These are phyloP conservation scores for Seiridium cupressi DNA, from an alignment of 2,329 filamentous ascomycete genomes.

Conservation along the genomic window DNA sequence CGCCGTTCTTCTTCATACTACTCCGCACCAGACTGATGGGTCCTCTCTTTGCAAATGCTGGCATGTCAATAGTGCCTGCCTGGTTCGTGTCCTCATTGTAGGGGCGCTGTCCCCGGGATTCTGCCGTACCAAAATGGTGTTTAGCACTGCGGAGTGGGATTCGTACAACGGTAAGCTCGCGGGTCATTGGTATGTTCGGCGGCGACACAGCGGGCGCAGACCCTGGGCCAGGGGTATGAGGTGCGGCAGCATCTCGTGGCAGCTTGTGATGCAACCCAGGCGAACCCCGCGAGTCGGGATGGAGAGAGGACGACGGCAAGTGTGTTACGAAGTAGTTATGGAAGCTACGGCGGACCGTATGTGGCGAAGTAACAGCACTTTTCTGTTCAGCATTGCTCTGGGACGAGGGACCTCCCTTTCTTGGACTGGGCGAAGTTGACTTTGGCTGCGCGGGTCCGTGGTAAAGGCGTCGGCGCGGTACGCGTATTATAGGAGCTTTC, in stretches of 20 bases:
- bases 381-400: conserved; percentile 6
- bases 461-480: conserved; percentile 6
- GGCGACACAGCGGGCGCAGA: conserved; percentile 58
- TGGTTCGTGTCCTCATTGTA: conserved; percentile 96
- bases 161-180: conserved; percentile 89
- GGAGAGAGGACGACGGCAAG: conserved; percentile 86
- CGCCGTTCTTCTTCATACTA: conserved; percentile 48
- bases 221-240: conserved; percentile 61
- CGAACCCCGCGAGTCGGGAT: conserved; percentile 73
- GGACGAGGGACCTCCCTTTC: conserved; percentile 8
- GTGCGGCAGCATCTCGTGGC: conserved; percentile 78
- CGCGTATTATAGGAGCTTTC: conserved; percentile 3
- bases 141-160: conserved; percentile 93
- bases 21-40: conserved; percentile 59
- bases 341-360: conserved; percentile 54
- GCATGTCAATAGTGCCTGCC: conserved; percentile 89
- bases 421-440: conserved; percentile 11
- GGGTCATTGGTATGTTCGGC: conserved; percentile 56
- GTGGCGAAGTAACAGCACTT: conserved; percentile 8
- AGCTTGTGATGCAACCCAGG: conserved; percentile 77
- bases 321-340: conserved; percentile 98
- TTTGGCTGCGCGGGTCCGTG: background rate
- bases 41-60: conserved; percentile 83
- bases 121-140: conserved; percentile 85
- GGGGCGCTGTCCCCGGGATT: conserved; percentile 76